A percentile compares a stretch with the other conserved stretches of the same genome.
phyloP scores from a whole-genome alignment of 257 asterid genomes.

The Mitragyna speciosa region DNA sequence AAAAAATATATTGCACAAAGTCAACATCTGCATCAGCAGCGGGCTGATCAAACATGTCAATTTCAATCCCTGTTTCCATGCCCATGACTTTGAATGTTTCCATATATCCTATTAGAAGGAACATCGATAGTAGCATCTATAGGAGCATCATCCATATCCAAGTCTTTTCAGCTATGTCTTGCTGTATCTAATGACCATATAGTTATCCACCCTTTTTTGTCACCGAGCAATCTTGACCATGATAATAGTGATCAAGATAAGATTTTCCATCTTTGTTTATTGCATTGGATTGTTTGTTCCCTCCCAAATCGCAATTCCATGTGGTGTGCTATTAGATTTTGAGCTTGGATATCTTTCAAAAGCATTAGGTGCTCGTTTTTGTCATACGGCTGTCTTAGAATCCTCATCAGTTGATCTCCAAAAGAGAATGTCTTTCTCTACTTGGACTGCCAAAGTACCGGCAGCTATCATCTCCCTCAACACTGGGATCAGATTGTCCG shows the following conservation, averaged over 20 bases:
- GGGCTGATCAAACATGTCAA: neutral
- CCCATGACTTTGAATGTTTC: neutral
- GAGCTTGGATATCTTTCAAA: conserved; percentile 16
- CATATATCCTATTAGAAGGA: neutral
- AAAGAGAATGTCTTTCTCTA: conserved; percentile 16
- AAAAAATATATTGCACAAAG: too few relatives aligned
- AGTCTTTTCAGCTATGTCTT: too few relatives aligned
- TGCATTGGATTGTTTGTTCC: neutral
- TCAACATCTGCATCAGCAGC: neutral
- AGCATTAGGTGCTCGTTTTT: conserved; percentile 38
- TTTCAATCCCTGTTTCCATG: neutral
- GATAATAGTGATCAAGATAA: conserved; percentile 25
- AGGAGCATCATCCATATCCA: neutral
- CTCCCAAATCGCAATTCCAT: conserved; percentile 23
- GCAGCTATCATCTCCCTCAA: neutral
- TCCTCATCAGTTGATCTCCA: conserved; percentile 28
- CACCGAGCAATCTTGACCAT: neutral
- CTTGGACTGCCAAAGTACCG: neutral
- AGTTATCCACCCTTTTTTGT: neutral
- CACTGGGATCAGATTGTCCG: too few relatives aligned
- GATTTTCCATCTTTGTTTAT: conserved; percentile 26
- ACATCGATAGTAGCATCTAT: neutral
- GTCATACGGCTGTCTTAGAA: conserved; percentile 27
- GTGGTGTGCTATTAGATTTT: conserved; percentile 9
- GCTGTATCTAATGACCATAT: too few relatives aligned